phyloP scores from a whole-genome alignment of 306 rosid genomes.

The Trifolium repens region DNA sequence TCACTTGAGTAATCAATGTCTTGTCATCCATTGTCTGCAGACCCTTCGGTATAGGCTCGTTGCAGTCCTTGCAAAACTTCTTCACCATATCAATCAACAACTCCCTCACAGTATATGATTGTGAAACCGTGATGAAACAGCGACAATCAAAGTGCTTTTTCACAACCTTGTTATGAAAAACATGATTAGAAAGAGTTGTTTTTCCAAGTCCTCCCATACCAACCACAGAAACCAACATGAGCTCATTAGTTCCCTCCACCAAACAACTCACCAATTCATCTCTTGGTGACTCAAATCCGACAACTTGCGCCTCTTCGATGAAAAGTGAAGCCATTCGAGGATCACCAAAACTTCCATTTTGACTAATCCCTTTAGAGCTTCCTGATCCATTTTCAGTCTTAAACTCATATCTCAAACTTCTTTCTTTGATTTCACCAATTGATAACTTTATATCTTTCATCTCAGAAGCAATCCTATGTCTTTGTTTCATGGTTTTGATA shows the following conservation, averaged over 20 bases:
- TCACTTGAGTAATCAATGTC: neutral
- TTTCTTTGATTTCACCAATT: constrained; percentile 31
- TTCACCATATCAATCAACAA: constrained; percentile 17
- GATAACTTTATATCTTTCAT: constrained; percentile 26
- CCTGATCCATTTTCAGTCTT: neutral
- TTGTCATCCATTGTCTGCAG: neutral
- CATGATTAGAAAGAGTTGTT: constrained; percentile 36
- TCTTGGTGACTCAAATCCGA: constrained; percentile 24
- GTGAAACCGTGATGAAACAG: constrained; percentile 22
- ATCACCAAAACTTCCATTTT: neutral
- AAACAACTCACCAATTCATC: constrained; percentile 28
- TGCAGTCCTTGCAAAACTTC: constrained; percentile 27
- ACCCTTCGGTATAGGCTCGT: constrained; percentile 6
- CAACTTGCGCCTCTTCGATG: constrained; percentile 33
- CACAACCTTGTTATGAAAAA: constrained; percentile 11
- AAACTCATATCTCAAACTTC: constrained; percentile 37
- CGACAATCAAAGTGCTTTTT: constrained; percentile 33
- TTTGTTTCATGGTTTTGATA: neutral
- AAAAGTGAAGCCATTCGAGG: constrained; percentile 6
- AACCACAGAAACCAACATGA: constrained; percentile 39
- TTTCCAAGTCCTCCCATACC: constrained; percentile 54
- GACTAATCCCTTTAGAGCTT: neutral
- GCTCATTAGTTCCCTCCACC: neutral
- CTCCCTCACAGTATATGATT: constrained; percentile 26
- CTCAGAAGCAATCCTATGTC: neutral